phyloP scores from a whole-genome alignment of 192 early-diverging fungal genomes.

The Linnemannia zychae region DNA sequence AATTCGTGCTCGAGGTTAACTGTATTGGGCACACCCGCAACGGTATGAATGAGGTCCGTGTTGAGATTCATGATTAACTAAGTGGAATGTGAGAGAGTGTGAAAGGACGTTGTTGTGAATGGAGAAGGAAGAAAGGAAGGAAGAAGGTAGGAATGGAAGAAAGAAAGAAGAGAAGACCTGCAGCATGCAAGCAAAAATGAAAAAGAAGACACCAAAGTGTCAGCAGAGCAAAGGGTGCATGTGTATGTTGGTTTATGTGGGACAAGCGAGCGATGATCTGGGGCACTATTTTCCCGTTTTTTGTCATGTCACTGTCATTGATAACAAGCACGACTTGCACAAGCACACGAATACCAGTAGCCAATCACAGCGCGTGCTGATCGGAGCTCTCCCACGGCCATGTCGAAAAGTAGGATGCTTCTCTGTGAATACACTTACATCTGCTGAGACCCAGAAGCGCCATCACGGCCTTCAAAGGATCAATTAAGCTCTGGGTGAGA shows the following conservation, averaged over 20 bases:
- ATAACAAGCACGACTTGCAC: background rate
- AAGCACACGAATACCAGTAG: too few species aligned
- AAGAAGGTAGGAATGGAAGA: background rate
- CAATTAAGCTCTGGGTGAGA: too few species aligned
- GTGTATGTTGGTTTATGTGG: background rate
- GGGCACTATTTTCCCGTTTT: background rate
- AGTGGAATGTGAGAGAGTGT: background rate
- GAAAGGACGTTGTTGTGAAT: background rate
- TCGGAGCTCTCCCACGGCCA: background rate
- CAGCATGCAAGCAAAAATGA: background rate
- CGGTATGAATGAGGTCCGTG: conserved; percentile 15
- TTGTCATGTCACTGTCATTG: background rate
- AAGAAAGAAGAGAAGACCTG: background rate
- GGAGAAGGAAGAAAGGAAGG: background rate
- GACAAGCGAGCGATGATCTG: background rate
- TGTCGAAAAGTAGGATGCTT: background rate
- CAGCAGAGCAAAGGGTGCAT: background rate
- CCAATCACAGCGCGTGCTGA: background rate
- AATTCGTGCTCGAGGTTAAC: background rate
- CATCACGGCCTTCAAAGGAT: too few species aligned
- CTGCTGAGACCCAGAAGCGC: too few species aligned
- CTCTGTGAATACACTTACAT: too few species aligned
- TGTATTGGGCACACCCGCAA: background rate
- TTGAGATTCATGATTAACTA: background rate
- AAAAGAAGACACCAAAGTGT: background rate